Evolutionary conservation across 2,329 filamentous ascomycete genomes (phyloP), one percentile per base, ranked within the genome.

Genomic region (Ophiosphaerella narmari): DNA sequence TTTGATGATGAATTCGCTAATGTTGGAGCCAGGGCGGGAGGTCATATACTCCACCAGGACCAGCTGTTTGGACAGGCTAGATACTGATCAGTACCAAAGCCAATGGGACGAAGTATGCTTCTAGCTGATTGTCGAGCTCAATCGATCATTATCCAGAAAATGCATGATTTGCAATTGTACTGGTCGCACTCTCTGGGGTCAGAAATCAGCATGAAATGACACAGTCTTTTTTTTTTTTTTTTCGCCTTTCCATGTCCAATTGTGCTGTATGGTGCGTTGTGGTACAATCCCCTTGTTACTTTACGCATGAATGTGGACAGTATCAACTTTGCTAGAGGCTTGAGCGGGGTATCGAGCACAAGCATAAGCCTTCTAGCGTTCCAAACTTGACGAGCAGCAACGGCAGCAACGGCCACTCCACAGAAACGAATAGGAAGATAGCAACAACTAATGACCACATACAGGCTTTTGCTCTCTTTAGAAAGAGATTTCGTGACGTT

Each of bases 11-110:
- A 18, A 24, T 8, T 14, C 23, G 32, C 39, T 43, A 12, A 38
- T 16, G 6, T 7, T 8, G 8, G 1, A 14, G 11, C 16, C 16
- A 42, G 39, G 39, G 41, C 31, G 31, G 33, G 8, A 31, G 37
- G 7, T 57, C 52, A 21, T 68, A 68, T 47, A 68, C 60, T 7
- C 60, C 66, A 29, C 67, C 67, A 6, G 67, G 67, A 2, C 67
- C 67, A 5, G 52, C 62, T 39, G 66, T 69, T 8, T 70, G 67
- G 67, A 58, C 37, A 35, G 67, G 67, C 38, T 68, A 60, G 39
- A 18, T 16, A 13, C 11, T 16, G 12, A 26, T 39, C 6, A 13
- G 11, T 29, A n/a, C 12, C 24, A 38, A 23, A 39, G 32, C 9
- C 16, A 21, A 43, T 24, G 16, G 21, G 18, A 26, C 26, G 12